These are phyloP conservation scores for Dendrobium nobile DNA, from an alignment of 106 monocot species.

Conservation along the genomic window DNA sequence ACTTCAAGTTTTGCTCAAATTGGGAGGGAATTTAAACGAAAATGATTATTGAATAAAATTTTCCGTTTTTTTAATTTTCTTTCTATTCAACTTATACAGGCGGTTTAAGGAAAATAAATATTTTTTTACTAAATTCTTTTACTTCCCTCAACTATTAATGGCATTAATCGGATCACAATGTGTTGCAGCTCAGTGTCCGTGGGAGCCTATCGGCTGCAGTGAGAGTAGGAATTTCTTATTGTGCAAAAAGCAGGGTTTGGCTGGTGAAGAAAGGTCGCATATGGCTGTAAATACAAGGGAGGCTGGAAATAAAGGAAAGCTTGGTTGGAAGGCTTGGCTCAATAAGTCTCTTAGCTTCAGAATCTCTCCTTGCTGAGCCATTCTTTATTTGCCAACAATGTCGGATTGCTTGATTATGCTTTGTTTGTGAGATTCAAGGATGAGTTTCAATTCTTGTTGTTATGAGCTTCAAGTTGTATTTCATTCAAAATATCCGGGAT, in stretches of 20 bases:
- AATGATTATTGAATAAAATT: not conserved
- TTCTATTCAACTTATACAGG: not conserved
- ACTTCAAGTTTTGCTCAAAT: not conserved
- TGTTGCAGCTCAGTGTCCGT: not conserved
- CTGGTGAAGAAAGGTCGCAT: not conserved
- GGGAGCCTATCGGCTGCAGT: conserved; percentile 8
- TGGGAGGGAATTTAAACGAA: not conserved
- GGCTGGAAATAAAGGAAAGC: not conserved
- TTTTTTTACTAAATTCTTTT: not conserved
- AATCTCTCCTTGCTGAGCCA: not conserved
- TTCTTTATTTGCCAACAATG: not conserved
- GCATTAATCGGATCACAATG: not conserved
- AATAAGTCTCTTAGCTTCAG: conserved; percentile 7
- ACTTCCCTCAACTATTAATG: not conserved
- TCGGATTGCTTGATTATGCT: not conserved
- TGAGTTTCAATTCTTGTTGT: not conserved
- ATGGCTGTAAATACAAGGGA: not conserved
- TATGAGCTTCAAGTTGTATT: not conserved
- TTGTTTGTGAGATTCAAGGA: not conserved
- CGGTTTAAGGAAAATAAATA: not conserved
- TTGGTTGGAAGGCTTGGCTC: conserved; percentile 6
- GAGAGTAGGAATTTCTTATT: conserved; percentile 21
- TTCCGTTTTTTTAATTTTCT: not conserved
- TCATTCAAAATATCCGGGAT: not conserved
- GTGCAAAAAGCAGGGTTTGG: conserved; percentile 15